Evolutionary conservation across 2,329 filamentous ascomycete species (phyloP).

Genomic region (Scytalidium sp.): DNA sequence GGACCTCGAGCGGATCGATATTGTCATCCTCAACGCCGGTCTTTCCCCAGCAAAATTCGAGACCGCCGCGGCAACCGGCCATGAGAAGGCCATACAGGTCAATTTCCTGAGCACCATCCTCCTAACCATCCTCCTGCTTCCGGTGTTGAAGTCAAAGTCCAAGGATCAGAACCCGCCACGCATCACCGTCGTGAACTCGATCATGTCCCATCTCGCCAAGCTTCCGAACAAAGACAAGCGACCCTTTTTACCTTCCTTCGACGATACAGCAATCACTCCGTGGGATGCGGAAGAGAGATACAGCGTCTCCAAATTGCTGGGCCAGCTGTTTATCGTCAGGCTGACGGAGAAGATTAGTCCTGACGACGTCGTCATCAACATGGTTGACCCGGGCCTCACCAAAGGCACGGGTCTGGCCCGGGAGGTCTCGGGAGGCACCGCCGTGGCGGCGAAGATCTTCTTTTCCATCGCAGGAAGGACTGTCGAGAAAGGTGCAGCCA

Average conservation of each 20-base stretch:
- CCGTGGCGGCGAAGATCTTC: slow-evolving; percentile 16
- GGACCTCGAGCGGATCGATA: slow-evolving; percentile 36
- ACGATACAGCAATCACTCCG: slow-evolving; percentile 21
- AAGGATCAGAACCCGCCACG: slow-evolving; percentile 1
- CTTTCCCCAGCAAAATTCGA: slow-evolving; percentile 15
- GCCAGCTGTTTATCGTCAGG: slow-evolving; percentile 34
- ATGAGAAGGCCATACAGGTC: slow-evolving; percentile 37
- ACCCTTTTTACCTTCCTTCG: slow-evolving; percentile 29
- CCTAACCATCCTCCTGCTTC: slow-evolving; percentile 20
- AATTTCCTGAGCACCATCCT: slow-evolving; percentile 26
- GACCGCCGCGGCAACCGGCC: slow-evolving; percentile 26
- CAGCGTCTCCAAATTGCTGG: slow-evolving; percentile 27
- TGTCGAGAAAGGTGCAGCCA: slow-evolving; percentile 38
- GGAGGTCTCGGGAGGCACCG: slow-evolving; percentile 21
- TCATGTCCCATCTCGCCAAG: slow-evolving; percentile 21
- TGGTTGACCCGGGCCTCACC: slow-evolving; percentile 31
- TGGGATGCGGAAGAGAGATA: slow-evolving; percentile 26
- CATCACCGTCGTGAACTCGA: slow-evolving; percentile 29
- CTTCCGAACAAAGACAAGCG: slow-evolving; percentile 21
- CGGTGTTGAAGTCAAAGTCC: slow-evolving; percentile 22
- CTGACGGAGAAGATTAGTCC: slow-evolving; percentile 33
- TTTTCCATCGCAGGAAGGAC: slow-evolving; percentile 17
- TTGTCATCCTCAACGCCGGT: slow-evolving; percentile 40
- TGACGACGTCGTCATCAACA: slow-evolving; percentile 33
- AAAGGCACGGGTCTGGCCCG: slow-evolving; percentile 39